These are phyloP conservation scores for Candida pseudoglaebosa DNA, from an alignment of 805 yeast species.

Conservation along the genomic window DNA sequence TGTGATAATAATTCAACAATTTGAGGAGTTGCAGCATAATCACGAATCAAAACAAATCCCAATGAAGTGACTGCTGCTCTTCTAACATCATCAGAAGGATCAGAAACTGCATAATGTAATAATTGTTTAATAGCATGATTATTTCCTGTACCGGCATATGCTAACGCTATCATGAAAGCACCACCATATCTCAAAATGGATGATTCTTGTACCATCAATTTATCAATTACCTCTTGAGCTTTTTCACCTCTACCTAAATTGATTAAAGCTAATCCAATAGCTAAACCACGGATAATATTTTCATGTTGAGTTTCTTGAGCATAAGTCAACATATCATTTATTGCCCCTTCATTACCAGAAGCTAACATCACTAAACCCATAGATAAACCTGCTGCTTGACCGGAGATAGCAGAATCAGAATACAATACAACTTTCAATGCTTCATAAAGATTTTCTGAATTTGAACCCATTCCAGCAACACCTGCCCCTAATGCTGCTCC, in stretches of 20 bases:
- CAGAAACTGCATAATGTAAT: constrained; percentile 92
- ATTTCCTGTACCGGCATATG: constrained; percentile 95
- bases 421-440: constrained; percentile 79
- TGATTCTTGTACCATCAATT: constrained; percentile 69
- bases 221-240: constrained; percentile 66
- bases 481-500: constrained; percentile 96
- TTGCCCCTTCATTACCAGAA: constrained; percentile 66
- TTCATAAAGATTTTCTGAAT: constrained; percentile 69
- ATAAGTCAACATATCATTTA: constrained; percentile 78
- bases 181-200: constrained; percentile 93
- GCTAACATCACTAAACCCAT: constrained; percentile 94
- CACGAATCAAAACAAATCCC: constrained; percentile 88
- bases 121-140: constrained; percentile 81
- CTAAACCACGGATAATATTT: constrained; percentile 88
- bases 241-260: constrained; percentile 81
- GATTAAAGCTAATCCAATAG: constrained; percentile 82
- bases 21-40: constrained; percentile 89
- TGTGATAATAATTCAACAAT: constrained; percentile 89
- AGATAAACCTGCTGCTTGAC: constrained; percentile 93
- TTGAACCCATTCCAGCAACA: constrained; percentile 94
- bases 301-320: constrained; percentile 96
- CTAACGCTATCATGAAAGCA: constrained; percentile 88
- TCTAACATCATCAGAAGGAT: constrained; percentile 93
- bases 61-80: constrained; percentile 90
- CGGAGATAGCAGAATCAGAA: constrained; percentile 88